A percentile compares a stretch with the other conserved stretches of the same genome.
phyloP scores from a whole-genome alignment of 208 protist genomes.

The Naegleria lovaniensis region DNA sequence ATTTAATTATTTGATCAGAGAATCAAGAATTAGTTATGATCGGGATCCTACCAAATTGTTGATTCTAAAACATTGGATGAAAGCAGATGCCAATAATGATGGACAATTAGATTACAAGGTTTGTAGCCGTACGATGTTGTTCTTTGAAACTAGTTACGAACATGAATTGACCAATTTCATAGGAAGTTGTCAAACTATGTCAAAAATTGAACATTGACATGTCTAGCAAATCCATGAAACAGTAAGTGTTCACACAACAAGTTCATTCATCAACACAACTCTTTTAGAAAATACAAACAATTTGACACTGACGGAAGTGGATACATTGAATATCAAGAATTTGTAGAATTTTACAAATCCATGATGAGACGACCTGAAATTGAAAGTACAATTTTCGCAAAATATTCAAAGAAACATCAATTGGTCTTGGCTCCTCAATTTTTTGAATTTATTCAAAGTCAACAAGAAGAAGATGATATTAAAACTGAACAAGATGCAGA shows the following conservation, averaged over 20 bases:
- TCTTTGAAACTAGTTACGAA: no score
- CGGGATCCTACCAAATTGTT: neutral
- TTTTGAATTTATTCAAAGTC: conserved; percentile 35
- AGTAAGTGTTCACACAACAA: no score
- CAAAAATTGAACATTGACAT: conserved; percentile 4
- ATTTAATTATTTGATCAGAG: neutral
- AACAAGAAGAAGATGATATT: conserved; percentile 35
- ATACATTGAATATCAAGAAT: conserved; percentile 23
- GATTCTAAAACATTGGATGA: conserved; percentile 22
- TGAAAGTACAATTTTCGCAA: neutral
- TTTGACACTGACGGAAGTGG: conserved; percentile 22
- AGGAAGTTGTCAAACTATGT: neutral
- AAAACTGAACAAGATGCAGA: neutral
- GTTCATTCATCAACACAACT: no score
- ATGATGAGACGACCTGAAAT: neutral
- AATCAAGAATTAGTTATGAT: neutral
- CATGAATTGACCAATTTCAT: neutral
- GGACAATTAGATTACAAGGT: neutral
- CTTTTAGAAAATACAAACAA: neutral
- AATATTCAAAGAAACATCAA: conserved; percentile 18
- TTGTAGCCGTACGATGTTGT: neutral
- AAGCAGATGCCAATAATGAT: conserved; percentile 14
- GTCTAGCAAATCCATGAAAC: neutral
- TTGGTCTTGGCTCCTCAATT: conserved; percentile 30
- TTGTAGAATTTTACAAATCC: conserved; percentile 25